Evolutionary conservation across 768 basidiomycete genomes (phyloP), one percentile per base, ranked within the genome.

Genomic region (Ramaria sp.): DNA sequence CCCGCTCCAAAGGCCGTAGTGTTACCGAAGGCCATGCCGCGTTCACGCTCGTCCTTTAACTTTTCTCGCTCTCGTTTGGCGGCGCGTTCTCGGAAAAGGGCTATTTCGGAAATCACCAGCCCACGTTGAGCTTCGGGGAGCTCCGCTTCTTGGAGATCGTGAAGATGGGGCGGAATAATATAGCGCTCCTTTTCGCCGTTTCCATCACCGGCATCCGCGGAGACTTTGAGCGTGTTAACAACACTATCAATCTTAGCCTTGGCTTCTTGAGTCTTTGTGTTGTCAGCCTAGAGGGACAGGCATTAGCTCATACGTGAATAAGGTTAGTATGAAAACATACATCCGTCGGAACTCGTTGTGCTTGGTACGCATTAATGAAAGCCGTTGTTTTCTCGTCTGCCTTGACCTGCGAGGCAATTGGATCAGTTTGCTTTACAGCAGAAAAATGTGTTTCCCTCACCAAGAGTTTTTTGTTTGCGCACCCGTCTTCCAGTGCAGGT

Each of bases 111-210:
- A 60, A 97, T 89, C 59, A 98, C 93, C 54, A 93, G 84, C 5
- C 88, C 91, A 37, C 95, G 86, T 64, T 82, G 75, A 0, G 90
- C 90, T 72, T 99, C 96, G 22, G 96, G 95, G 43, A 99, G 80
- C 66, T 99, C 96, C 53, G 92, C 90, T 72, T 96, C 93, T 66
- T 92, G 88, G 43, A 99, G 78, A 71, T 98, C 96, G 70, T 91
- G 91, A 19, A 98, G 78, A 71, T 99, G 96, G n/a, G 91, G 89
- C 24, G 92, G 92, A 43, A 96, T 91, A 60, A 90, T 78, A 67
- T 90, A 89, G 78, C 86, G 84, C 71, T 91, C 88, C 65, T 87
- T 85, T 70, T 89, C 86, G 53, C 82, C n/a, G 85, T 86, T 58
- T 68, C 83, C 59, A 81, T 82, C 1, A 88, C 84, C 55, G 3